Evolutionary conservation across 768 basidiomycete genomes (phyloP).

Genomic region (Leucocoprinus birnbaumii): DNA sequence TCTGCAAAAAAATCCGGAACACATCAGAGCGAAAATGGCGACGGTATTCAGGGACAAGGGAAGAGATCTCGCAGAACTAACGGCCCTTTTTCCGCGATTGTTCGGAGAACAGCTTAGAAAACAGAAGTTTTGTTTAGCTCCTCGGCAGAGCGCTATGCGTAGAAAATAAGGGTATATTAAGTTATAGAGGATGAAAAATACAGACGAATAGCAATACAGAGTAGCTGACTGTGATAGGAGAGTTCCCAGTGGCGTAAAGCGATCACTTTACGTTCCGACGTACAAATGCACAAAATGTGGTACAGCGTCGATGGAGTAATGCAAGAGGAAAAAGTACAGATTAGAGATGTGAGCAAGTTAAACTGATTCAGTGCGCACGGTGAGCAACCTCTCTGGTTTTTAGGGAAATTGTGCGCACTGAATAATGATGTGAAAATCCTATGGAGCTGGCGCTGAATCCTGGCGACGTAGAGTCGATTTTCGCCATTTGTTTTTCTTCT

Average conservation of each 20-base stretch:
- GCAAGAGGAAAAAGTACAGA: neutral
- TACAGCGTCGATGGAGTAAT: slow-evolving; percentile 1
- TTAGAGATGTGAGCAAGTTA: neutral
- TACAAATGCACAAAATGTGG: neutral
- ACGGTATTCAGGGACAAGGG: too few relatives aligned
- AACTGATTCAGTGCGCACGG: neutral
- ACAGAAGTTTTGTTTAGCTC: neutral
- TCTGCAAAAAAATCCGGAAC: neutral
- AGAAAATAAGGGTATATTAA: neutral
- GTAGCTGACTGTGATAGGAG: neutral
- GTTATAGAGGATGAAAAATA: slow-evolving; percentile 2
- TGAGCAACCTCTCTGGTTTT: neutral
- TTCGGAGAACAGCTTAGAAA: neutral
- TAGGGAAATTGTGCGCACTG: neutral
- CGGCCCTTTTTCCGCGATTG: too few relatives aligned
- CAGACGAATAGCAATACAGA: slow-evolving; percentile 1
- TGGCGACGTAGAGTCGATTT: slow-evolving; percentile 9
- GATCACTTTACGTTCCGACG: neutral
- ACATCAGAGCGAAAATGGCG: too few relatives aligned
- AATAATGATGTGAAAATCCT: neutral
- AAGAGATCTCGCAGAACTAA: too few relatives aligned
- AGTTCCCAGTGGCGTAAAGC: neutral
- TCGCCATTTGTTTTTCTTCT: slow-evolving; percentile 27
- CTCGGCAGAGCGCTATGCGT: neutral
- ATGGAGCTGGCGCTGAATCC: neutral